Percentiles rank a stretch among this genome's conserved stretches.
Conservation (phyloP, 139 green algal species). For the Chlamydomonas incerta region DNA sequence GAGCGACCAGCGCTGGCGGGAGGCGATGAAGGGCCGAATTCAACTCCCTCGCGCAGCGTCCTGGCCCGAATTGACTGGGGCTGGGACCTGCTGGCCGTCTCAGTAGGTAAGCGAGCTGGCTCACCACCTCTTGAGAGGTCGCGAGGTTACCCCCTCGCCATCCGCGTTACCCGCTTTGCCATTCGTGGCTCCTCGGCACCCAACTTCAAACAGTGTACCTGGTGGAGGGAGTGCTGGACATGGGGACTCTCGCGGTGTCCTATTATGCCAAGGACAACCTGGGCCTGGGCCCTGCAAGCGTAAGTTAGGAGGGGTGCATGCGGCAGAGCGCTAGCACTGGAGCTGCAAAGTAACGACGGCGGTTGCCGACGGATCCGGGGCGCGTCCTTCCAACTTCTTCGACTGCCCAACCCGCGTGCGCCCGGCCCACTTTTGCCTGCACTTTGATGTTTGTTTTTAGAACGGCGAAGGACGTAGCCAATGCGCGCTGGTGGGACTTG, state of each 20-base stretch:
- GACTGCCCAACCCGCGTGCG: no score
- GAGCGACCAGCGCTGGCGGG: no score
- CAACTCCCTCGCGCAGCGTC: background rate
- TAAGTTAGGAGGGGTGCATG: background rate
- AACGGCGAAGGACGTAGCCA: no score
- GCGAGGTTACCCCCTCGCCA: background rate
- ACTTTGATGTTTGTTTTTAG: no score
- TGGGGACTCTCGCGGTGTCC: background rate
- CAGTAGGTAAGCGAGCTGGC: background rate
- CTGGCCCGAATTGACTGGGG: background rate
- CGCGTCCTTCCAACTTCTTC: no score
- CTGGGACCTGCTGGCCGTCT: constrained; percentile 8
- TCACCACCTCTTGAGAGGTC: background rate
- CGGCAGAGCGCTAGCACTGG: no score
- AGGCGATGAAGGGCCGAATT: no score
- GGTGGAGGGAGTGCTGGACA: constrained; percentile 16
- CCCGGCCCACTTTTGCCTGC: no score
- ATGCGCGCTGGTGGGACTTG: no score
- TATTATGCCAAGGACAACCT: constrained; percentile 35
- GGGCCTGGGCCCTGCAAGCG: background rate
- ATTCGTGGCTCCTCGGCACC: no score
- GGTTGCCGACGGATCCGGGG: no score
- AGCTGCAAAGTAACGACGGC: no score
- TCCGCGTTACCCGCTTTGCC: background rate
- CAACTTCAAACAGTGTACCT: constrained; percentile 14